phyloP scores from a whole-genome alignment of 2,329 filamentous ascomycete species.

The Polytolypa hystricis region DNA sequence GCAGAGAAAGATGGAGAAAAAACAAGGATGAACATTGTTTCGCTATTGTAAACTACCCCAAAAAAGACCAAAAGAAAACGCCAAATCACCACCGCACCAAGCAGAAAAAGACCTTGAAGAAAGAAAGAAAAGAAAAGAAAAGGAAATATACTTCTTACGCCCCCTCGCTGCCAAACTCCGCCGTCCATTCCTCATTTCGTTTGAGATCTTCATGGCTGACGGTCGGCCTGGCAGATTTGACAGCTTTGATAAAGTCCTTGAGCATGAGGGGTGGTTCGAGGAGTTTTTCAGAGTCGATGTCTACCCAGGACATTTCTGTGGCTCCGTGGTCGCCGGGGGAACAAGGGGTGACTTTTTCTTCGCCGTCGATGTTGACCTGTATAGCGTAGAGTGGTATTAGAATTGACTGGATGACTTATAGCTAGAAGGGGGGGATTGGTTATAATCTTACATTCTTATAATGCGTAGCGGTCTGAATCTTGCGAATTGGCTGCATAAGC shows the following conservation, averaged over 20 bases:
- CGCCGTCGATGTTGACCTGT: constrained; percentile 59
- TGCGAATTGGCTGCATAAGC: constrained; percentile 91
- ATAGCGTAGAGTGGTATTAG: constrained; percentile 4
- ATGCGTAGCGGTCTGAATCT: constrained; percentile 95
- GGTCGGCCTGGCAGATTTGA: constrained; percentile 78
- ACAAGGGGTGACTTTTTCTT: constrained; percentile 62
- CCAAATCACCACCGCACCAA: background rate
- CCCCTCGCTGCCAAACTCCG: constrained; percentile 91
- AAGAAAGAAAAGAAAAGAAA: constrained; percentile 11
- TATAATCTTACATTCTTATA: constrained; percentile 66
- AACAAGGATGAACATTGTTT: background rate
- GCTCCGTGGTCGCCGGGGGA: constrained; percentile 81
- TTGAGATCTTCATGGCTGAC: constrained; percentile 78
- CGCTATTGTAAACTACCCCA: background rate
- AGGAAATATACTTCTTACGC: constrained; percentile 35
- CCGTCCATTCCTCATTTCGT: constrained; percentile 83
- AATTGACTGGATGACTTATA: constrained; percentile 2
- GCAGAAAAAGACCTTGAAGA: background rate
- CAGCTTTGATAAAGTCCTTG: constrained; percentile 88
- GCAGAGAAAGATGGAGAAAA: background rate
- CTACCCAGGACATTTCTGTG: constrained; percentile 87
- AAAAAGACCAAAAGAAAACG: background rate
- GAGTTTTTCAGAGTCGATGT: constrained; percentile 71
- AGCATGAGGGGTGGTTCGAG: constrained; percentile 76
- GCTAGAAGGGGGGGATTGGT: background rate